Percentiles rank a stretch among this genome's conserved stretches.
phyloP scores from a whole-genome alignment of 768 basidiomycete species.

The Rhodocollybia butyracea region DNA sequence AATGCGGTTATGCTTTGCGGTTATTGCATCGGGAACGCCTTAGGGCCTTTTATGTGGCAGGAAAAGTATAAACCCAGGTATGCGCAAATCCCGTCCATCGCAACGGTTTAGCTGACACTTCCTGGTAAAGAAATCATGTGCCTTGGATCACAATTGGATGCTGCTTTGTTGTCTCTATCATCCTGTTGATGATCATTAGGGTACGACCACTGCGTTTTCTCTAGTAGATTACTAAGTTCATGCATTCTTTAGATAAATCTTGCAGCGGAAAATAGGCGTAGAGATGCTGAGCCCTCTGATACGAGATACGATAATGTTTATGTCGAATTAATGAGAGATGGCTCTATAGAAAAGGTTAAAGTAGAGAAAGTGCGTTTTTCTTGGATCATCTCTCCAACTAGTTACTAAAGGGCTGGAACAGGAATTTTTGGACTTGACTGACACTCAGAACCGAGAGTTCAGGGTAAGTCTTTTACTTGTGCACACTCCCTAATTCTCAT shows the following conservation, averaged over 20 bases:
- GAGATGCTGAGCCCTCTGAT: constrained; percentile 45
- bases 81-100: constrained; percentile 5
- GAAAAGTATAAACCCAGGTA: constrained; percentile 61
- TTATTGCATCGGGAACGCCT: constrained; percentile 62
- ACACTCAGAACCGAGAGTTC: constrained; percentile 68
- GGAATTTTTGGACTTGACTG: constrained; percentile 74
- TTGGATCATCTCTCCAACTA: not conserved
- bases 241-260: constrained; percentile 23
- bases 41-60: constrained; percentile 69
- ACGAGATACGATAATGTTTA: not conserved
- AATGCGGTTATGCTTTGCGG: constrained; percentile 74
- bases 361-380: not conserved
- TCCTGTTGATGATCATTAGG: constrained; percentile 19
- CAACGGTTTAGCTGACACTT: not conserved
- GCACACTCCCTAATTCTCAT: too few species aligned
- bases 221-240: not conserved
- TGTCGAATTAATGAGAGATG: not conserved
- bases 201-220: constrained; percentile 7
- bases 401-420: constrained; percentile 18
- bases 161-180: constrained; percentile 54
- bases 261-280: constrained; percentile 55
- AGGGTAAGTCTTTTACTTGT: too few species aligned
- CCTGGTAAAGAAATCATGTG: constrained; percentile 54
- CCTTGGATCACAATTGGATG: constrained; percentile 77
- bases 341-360: not conserved